Percentiles rank a stretch among this genome's conserved stretches.
Conservation (phyloP, 495 filamentous ascomycete species). For the Pseudoneurospora amorphoporcata region DNA sequence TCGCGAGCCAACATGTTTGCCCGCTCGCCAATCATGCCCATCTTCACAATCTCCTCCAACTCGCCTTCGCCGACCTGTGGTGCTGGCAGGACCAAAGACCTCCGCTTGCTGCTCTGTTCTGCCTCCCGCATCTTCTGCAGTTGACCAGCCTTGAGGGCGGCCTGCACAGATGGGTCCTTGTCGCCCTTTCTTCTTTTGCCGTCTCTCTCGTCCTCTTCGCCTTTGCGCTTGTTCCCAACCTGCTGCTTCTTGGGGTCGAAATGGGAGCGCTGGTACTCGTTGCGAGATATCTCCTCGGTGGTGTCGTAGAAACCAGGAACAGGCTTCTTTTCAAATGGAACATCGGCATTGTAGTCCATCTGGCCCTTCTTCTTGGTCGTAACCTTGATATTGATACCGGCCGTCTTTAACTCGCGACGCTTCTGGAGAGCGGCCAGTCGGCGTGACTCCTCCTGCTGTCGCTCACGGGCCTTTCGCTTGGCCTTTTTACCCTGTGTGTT, state of each 20-base stretch:
- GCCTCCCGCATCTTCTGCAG: constrained; percentile 94
- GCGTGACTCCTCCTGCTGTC: constrained; percentile 89
- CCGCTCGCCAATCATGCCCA: constrained; percentile 89
- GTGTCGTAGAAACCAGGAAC: constrained; percentile 93
- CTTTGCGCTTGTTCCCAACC: constrained; percentile 90
- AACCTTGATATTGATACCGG: constrained; percentile 96
- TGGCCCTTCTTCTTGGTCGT: constrained; percentile 85
- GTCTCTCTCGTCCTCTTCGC: constrained; percentile 72
- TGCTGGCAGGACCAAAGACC: constrained; percentile 65
- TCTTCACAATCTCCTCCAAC: constrained; percentile 96
- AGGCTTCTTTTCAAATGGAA: constrained; percentile 90
- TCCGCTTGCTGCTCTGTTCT: constrained; percentile 88
- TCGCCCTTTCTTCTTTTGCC: constrained; percentile 80
- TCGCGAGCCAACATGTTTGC: constrained; percentile 65
- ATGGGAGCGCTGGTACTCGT: constrained; percentile 77
- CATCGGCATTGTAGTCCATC: constrained; percentile 99
- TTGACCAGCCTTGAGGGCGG: constrained; percentile 88
- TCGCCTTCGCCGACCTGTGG: constrained; percentile 90
- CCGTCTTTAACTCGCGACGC: constrained; percentile 89
- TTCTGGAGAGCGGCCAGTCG: constrained; percentile 87
- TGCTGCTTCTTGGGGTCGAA: constrained; percentile 95
- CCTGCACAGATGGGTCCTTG: constrained; percentile 70
- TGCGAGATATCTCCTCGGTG: constrained; percentile 61
- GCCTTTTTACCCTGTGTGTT: constrained; percentile 99
- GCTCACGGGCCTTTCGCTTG: constrained; percentile 91